Base-by-base conservation (phyloP, 1,139 yeast genomes). In the Candida buenavistaensis region DNA sequence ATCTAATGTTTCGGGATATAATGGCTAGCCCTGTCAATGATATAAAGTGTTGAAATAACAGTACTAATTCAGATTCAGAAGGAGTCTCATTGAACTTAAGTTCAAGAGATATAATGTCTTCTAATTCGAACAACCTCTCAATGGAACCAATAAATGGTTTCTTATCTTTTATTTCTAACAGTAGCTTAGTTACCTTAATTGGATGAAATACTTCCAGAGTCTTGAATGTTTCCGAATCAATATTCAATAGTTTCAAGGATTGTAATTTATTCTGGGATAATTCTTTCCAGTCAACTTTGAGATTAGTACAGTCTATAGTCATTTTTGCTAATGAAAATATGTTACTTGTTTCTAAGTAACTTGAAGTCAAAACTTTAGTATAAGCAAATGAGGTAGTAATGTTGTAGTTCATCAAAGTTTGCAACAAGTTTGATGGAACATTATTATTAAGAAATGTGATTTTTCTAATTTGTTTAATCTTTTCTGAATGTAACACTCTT, bases 1-100 rank as follows among this genome's bases (percentile, higher is more conserved):
- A 38, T 21, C 37, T 25, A 8, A 38, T 30, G 12, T 38, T 38
- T 25, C 16, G 30, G 4, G 36, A 28, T 22, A 38, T 22, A 1
- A 38, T 33, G 3, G 41, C 36, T 11, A 38, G 21, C 15, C 35
- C 32, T 14, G 23, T 26, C 14, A 38, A 30, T 1, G 25, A 19
- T 3, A 11, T 26, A 14, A 36, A 22, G 7, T 23, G 14, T 5
- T 21, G n/a, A 16, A 38, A 6, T 12, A 32, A 13, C 8, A 14
- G 8, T 8, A n/a, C 10, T 11, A 33, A 17, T 14, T 33, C 38
- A 2, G 10, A 1, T 20, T 38, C 37, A 12, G 11, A 5, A 7
- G 41, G 41, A 27, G 26, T 30, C 8, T 28, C 21, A 8, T 25
- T 15, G 22, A 38, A 35, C 11, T 19, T 13, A 5, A 38, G 20